Base-by-base conservation (phyloP, 2,329 filamentous ascomycete genomes). In the Blastomyces gilchristii region DNA sequence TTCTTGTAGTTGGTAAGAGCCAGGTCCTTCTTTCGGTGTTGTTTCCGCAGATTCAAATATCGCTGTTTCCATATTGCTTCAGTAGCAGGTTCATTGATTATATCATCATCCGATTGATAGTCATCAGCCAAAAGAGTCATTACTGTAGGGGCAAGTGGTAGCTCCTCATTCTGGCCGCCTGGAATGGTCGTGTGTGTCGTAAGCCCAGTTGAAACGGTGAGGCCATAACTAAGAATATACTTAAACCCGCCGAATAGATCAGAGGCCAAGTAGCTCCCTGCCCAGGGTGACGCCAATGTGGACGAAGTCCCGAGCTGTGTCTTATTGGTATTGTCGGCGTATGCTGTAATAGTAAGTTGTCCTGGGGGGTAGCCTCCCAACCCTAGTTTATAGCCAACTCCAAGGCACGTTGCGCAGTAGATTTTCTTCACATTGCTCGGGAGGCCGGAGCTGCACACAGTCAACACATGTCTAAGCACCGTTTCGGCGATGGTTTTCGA, bases 1-100 rank as follows among this genome's bases (percentile, higher is more conserved):
- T 75, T 75, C 63, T 77, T 77, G 61, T 77, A 77, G 52, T 76
- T 69, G 0, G 72, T 70, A 37, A 77, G 63, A 28, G 74, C 69
- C 16, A 71, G 69, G 14, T 78, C 76, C 53, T 73, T 74, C 63
- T 72, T 76, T 61, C 73, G 72, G 69, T 74, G 72, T 61, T 77
- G 74, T 41, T 71, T 70, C 16, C 72, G 72, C 25, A 77, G 67
- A 41, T 71, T 73, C 64, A 74, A 60, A 60, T 76, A 77, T 11
- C 74, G 71, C 58, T 76, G 74, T 62, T 75, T 77, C 75, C 76
- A 77, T 8, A 70, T 74, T 22, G 67, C 67, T 34, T 74, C 71
- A 2, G 72, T 68, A 7, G 67, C 49, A 25, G 68, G 66, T 18
- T 74, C 71, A 11, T 71, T 66, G 16, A 72, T 69, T 16, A 67